Evolutionary conservation across 1,139 yeast genomes (phyloP).

Genomic region (Yarrowia galli): DNA sequence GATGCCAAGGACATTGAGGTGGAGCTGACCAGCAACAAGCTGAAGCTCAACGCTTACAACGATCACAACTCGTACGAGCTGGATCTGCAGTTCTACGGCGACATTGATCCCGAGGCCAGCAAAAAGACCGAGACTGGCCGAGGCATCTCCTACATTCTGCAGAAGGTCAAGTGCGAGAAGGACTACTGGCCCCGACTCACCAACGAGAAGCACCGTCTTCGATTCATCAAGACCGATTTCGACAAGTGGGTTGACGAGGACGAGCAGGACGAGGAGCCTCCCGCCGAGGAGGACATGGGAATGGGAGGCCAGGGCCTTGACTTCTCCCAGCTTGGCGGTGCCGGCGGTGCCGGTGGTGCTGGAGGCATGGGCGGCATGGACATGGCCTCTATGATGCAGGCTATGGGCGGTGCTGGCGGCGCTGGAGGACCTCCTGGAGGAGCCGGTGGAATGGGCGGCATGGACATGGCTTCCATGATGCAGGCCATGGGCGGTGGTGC

Average conservation of each 20-base stretch:
- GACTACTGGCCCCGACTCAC: slow-evolving; percentile 95
- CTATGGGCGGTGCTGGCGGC: slow-evolving; percentile 48
- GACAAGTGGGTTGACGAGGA: slow-evolving; percentile 98
- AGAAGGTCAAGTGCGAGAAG: slow-evolving; percentile 69
- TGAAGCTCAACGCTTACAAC: slow-evolving; percentile 63
- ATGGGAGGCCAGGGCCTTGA: slow-evolving; percentile 45
- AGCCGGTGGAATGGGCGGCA: slow-evolving; percentile 48
- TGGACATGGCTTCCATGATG: slow-evolving; percentile 41
- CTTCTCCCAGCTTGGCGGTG: slow-evolving; percentile 52
- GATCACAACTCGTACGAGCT: slow-evolving; percentile 59
- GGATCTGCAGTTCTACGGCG: slow-evolving; percentile 72
- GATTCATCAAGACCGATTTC: slow-evolving; percentile 89
- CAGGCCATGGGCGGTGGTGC: slow-evolving; percentile 47
- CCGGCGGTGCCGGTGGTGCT: slow-evolving; percentile 52
- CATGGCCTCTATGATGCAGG: slow-evolving; percentile 43
- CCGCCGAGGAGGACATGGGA: slow-evolving; percentile 46
- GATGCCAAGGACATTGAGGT: slow-evolving; percentile 73
- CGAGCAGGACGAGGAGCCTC: slow-evolving; percentile 75
- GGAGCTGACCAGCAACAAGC: slow-evolving; percentile 63
- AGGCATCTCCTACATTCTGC: slow-evolving; percentile 69
- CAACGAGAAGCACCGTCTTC: slow-evolving; percentile 72
- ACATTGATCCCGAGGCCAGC: slow-evolving; percentile 72
- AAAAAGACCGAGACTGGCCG: slow-evolving; percentile 71
- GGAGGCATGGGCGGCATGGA: slow-evolving; percentile 47
- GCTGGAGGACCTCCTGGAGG: slow-evolving; percentile 43